phyloP scores from a whole-genome alignment of 371 early-diverging fungal species.

The Quaeritorhiza haematococci region DNA sequence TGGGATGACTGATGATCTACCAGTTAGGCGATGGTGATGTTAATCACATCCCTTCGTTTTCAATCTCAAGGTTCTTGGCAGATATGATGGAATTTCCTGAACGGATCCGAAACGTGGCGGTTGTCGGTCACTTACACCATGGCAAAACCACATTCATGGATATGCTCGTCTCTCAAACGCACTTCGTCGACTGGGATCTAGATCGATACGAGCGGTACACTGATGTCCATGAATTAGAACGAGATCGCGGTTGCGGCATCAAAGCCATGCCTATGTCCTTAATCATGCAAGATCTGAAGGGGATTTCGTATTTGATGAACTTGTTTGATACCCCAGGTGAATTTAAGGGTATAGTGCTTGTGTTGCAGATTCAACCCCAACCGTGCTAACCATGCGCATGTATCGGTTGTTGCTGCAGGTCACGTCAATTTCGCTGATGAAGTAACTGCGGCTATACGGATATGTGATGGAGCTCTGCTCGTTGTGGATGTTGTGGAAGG shows the following conservation, averaged over 20 bases:
- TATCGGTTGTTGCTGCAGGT: slow-evolving; percentile 38
- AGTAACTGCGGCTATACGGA: slow-evolving; percentile 75
- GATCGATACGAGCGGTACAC: slow-evolving; percentile 74
- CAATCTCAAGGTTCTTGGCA: slow-evolving; percentile 65
- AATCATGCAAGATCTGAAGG: slow-evolving; percentile 77
- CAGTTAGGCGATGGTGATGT: not conserved
- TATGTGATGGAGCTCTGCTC: slow-evolving; percentile 90
- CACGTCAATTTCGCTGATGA: slow-evolving; percentile 95
- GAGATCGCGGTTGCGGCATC: slow-evolving; percentile 83
- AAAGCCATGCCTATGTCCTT: slow-evolving; percentile 92
- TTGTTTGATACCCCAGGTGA: slow-evolving; percentile 88
- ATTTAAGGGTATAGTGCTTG: slow-evolving; percentile 5
- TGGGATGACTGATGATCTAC: not conserved
- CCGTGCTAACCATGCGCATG: not conserved
- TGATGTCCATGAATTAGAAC: slow-evolving; percentile 87
- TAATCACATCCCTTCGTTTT: not conserved
- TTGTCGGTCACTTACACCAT: slow-evolving; percentile 94
- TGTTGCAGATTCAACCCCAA: slow-evolving; percentile 4
- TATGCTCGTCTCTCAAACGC: slow-evolving; percentile 85
- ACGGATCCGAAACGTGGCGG: slow-evolving; percentile 78
- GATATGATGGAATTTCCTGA: slow-evolving; percentile 80
- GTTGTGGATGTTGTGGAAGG: slow-evolving; percentile 97
- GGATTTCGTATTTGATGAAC: slow-evolving; percentile 85
- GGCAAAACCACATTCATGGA: slow-evolving; percentile 95
- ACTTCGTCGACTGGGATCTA: slow-evolving; percentile 44